Evolutionary conservation across 331 rosid species (phyloP), one percentile per base, ranked within the genome.

Genomic region (Telfairia occidentalis): DNA sequence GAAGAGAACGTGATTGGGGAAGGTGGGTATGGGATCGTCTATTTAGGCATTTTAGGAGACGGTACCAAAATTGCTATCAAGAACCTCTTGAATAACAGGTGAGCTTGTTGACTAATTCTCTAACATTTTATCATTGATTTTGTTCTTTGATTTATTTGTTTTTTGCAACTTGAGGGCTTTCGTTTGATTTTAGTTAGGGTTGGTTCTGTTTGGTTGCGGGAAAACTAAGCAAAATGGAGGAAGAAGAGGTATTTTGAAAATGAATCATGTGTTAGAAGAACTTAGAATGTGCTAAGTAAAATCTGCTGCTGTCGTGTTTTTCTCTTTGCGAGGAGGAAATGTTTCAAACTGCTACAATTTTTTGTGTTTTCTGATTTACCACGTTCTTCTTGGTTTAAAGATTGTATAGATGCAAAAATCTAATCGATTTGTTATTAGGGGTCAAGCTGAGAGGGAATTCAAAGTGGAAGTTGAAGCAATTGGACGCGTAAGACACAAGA

Each of bases 1-100:
- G 96, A 88, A 11, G 89, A 88, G 64, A 95, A 90, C 76, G 99
- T 95, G 77, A 86, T 95, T 50, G 99, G 99, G 0, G 97, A 95
- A 90, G 99, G 99, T 59, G 99, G 99, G 3, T 95, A 95, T 83
- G 99, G 97, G 75, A 92, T 95, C 26, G 99, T 95, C 2, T 95
- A 95, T 30, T 73, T 82, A 42, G 99, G 99, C 0, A 16, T 86
- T 34, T 86, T 95, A 24, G 37, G 75, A 69, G 99, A 95, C 54
- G 97, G 97, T 1, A 86, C 89, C 45, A 82, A 66, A 58, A 77
- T 95, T 65, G 99, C 99, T n/a, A 91, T 95, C 3, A 95, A 95
- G 87, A 95, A 95, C 66, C 96, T 95, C 59, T 82, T 95, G 84
- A 95, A 95, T 82, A 95, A 92, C 83, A 87, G 89, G 99, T 94